Evolutionary conservation across 345 rosid species (phyloP).

Genomic region (Hypericum perforatum): DNA sequence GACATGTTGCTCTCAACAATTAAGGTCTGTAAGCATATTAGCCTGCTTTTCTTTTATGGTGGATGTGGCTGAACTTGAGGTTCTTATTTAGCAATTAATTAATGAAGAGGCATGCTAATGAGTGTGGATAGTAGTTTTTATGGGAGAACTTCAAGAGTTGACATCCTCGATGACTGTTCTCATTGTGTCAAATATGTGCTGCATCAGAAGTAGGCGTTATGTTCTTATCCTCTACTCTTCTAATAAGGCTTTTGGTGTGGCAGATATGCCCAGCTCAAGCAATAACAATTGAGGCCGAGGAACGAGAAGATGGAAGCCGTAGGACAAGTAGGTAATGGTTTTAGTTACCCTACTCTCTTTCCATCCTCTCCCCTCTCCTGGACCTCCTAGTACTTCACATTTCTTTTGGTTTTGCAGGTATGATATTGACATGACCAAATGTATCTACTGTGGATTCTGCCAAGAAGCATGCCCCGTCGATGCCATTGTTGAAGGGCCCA

Average conservation of each 20-base stretch:
- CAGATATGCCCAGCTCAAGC: constrained; percentile 98
- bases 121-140: too few relatives aligned
- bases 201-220: background rate
- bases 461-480: constrained; percentile 99
- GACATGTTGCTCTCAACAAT: background rate
- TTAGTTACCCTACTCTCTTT: background rate
- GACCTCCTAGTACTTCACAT: background rate
- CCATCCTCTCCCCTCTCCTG: background rate
- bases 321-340: constrained; percentile 73
- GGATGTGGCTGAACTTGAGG: too few relatives aligned
- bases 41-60: background rate
- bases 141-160: too few relatives aligned
- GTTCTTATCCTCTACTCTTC: background rate
- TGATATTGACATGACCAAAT: constrained; percentile 93
- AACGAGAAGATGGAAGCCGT: constrained; percentile 98
- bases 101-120: too few relatives aligned
- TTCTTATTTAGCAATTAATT: too few relatives aligned
- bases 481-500: constrained; percentile 96
- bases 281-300: constrained; percentile 96
- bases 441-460: constrained; percentile 97
- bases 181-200: background rate
- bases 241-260: constrained; percentile 14
- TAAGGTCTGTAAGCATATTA: background rate
- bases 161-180: background rate
- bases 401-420: constrained; percentile 36